Percentiles rank a stretch among this genome's conserved stretches.
Evolutionary conservation across 148 eudicot species (phyloP).

Genomic region (Camellia lanceoleosa): DNA sequence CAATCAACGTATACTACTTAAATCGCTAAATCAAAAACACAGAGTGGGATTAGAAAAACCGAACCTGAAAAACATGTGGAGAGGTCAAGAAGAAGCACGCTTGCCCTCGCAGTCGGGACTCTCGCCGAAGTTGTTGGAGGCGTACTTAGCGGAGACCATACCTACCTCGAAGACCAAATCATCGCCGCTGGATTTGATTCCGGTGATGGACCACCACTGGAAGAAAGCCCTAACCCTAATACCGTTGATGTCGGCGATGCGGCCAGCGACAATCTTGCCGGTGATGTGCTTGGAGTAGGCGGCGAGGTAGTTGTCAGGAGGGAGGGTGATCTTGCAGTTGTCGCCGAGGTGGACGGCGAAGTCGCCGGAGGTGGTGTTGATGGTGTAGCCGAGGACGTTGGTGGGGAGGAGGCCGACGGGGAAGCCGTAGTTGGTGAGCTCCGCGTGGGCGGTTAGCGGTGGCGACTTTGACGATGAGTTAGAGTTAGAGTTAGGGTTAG

Average conservation of each 20-base stretch:
- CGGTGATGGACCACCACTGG: constrained; percentile 94
- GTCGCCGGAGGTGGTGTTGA: constrained; percentile 71
- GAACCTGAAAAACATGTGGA: not conserved
- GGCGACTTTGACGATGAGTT: constrained; percentile 10
- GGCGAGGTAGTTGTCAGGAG: constrained; percentile 96
- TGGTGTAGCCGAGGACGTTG: constrained; percentile 43
- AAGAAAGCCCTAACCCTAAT: constrained; percentile 92
- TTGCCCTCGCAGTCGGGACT: constrained; percentile 73
- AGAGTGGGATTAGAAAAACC: not conserved
- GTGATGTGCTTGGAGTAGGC: constrained; percentile 55
- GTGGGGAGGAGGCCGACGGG: constrained; percentile 84
- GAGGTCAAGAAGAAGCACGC: constrained; percentile 44
- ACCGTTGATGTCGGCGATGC: constrained; percentile 66
- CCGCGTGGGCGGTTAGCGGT: constrained; percentile 48
- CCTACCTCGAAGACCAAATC: constrained; percentile 95
- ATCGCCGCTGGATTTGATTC: constrained; percentile 61
- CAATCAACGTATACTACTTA: not conserved
- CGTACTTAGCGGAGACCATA: constrained; percentile 72
- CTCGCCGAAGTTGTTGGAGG: constrained; percentile 55
- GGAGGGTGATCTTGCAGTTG: constrained; percentile 65
- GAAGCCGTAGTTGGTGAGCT: constrained; percentile 62
- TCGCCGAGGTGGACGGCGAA: constrained; percentile 47
- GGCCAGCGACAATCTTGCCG: constrained; percentile 67
- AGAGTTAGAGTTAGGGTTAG: constrained; percentile 11
- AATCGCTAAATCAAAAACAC: not conserved